Conservation (phyloP, 257 asterid genomes). For the Mitragyna speciosa region DNA sequence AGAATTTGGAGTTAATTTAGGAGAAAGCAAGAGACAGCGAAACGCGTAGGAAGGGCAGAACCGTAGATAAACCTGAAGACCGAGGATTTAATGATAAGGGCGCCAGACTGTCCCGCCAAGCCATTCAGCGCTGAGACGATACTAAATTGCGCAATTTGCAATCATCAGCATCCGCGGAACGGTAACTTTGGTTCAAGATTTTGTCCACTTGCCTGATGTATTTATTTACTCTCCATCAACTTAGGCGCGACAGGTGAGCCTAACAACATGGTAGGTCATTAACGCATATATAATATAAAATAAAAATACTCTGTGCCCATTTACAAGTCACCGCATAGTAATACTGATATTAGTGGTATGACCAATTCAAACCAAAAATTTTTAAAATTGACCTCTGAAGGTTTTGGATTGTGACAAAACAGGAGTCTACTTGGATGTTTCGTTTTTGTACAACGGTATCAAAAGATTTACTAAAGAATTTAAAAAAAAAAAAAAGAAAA, state of each 20-base stretch:
- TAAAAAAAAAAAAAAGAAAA: too few relatives aligned
- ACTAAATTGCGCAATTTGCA: neutral
- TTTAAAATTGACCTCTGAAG: too few relatives aligned
- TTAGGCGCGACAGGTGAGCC: neutral
- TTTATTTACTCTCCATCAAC: neutral
- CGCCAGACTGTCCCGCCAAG: conserved; percentile 73
- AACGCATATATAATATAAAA: neutral
- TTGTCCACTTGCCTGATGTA: conserved; percentile 1
- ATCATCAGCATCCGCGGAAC: neutral
- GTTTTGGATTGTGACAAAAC: too few relatives aligned
- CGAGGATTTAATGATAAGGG: conserved; percentile 26
- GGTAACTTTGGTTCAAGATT: neutral
- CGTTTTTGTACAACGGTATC: too few relatives aligned
- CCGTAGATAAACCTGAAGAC: conserved; percentile 29
- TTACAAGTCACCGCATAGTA: too few relatives aligned
- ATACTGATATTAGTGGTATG: too few relatives aligned
- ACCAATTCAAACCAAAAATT: too few relatives aligned
- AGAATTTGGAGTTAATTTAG: neutral
- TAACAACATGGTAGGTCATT: too few relatives aligned
- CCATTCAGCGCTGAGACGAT: neutral
- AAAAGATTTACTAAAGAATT: too few relatives aligned
- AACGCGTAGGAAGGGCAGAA: conserved; percentile 24
- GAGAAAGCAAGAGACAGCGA: neutral
- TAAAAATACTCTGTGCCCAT: too few relatives aligned
- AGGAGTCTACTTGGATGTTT: too few relatives aligned